Base-by-base conservation (phyloP, 1,284 basidiomycete genomes). In the Malassezia brasiliensis region DNA sequence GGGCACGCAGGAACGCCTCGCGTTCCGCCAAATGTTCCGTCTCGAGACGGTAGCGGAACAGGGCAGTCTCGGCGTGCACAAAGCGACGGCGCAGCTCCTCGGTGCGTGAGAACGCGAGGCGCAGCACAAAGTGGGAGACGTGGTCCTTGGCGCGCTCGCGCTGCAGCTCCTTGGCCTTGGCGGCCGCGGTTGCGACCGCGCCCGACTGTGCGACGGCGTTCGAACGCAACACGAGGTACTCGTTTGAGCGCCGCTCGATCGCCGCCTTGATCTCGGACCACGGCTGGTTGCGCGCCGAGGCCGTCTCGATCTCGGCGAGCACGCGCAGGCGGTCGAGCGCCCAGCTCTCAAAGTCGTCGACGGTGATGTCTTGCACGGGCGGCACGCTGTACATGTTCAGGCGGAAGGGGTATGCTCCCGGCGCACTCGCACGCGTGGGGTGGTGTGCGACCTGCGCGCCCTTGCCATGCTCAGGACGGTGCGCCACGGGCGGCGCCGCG, bases 271-370 rank as follows among this genome's bases (percentile, higher is more conserved):
- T 79, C 63, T 93, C 90, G 3, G 85, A 83, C 79, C 82, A 85
- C 19, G 85, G 76, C 44, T 86, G 79, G 69, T 90, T 90, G 45
- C 90, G 83, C n/a, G 85, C 86, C 58, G 83, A 82, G 6, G 86
- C 88, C 0, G 91, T 86, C 73, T 98, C 94, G 62, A 99, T 94
- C 75, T 96, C 90, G 6, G 90, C 87, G 7, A 98, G 81, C 17
- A 99, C 83, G 25, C 62, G 83, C 37, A 99, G 80, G 30, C 94
- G 81, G 64, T 93, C 84, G 20, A 99, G 81, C 0, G 93, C 94
- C 75, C 83, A 89, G 3, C 81, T 84, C 77, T 99, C 94, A 66
- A 99, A 98, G 63, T 96, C 88, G 72, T 98, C 94, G 19, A 98
- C 81, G 1, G 90, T 93, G 30, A 98, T 85, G 67, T 98, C 91